phyloP scores from a whole-genome alignment of 257 asterid species.

The Eucommia ulmoides region DNA sequence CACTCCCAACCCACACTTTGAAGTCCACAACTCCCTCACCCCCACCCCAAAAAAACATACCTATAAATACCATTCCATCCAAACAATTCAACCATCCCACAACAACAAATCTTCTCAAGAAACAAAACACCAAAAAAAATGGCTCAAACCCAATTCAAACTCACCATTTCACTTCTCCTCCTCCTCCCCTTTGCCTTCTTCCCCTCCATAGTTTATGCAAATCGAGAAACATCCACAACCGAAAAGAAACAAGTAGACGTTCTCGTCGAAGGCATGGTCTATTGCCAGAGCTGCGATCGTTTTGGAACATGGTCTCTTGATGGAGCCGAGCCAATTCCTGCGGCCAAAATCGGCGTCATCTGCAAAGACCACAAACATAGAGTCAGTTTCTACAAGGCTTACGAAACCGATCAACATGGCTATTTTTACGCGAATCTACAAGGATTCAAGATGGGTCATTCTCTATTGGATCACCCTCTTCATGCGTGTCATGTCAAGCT shows the following conservation, averaged over 20 bases:
- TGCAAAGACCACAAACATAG: constrained; percentile 64
- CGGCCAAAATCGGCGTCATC: constrained; percentile 53
- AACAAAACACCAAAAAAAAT: background rate
- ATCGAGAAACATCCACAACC: constrained; percentile 13
- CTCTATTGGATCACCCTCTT: constrained; percentile 76
- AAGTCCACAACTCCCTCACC: too few species aligned
- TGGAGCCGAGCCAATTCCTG: constrained; percentile 41
- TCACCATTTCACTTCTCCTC: constrained; percentile 26
- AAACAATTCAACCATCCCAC: constrained; percentile 4
- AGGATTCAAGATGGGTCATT: constrained; percentile 60
- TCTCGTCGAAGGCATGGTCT: constrained; percentile 70
- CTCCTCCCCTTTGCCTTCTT: constrained; percentile 28
- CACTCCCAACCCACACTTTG: too few species aligned
- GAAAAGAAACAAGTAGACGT: too few species aligned
- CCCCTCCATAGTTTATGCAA: constrained; percentile 16
- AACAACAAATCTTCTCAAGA: constrained; percentile 2
- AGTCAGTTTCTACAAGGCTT: constrained; percentile 67
- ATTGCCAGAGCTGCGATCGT: constrained; percentile 61
- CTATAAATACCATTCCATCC: constrained; percentile 20
- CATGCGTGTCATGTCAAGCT: constrained; percentile 69
- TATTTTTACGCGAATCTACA: constrained; percentile 66
- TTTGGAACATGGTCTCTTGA: constrained; percentile 52
- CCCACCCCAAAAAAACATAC: too few species aligned
- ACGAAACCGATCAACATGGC: constrained; percentile 40
- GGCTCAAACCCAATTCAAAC: background rate